Evolutionary conservation across 106 monocot genomes (phyloP).

Genomic region (Gastrodia elata): DNA sequence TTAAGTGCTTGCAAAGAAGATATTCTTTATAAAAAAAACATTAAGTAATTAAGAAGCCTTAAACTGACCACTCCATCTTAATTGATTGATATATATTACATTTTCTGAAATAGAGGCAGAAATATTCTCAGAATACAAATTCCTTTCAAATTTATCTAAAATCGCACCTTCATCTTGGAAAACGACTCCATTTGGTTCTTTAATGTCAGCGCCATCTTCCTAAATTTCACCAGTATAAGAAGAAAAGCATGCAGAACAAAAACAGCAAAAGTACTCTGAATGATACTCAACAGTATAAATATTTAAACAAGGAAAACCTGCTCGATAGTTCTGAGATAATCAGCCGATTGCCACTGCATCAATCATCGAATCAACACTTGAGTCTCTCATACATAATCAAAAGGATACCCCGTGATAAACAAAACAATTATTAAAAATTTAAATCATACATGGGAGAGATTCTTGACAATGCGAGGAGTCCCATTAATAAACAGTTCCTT

Average conservation of each 20-base stretch:
- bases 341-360: constrained; percentile 7
- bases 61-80: constrained; percentile 2
- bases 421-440: neutral
- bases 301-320: neutral
- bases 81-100: neutral
- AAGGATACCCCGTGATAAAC: neutral
- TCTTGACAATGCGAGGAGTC: neutral
- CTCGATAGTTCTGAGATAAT: constrained; percentile 7
- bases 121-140: neutral
- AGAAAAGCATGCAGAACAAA: neutral
- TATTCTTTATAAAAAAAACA: neutral
- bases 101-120: neutral
- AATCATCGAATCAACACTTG: neutral
- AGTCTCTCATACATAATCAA: neutral
- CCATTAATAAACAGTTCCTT: constrained; percentile 10
- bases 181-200: neutral
- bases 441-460: constrained; percentile 5
- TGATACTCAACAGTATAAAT: neutral
- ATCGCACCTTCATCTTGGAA: neutral
- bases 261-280: neutral
- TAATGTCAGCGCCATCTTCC: neutral
- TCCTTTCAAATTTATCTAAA: neutral
- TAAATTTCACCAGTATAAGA: neutral
- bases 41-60: neutral
- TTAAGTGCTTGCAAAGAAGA: neutral